Conservation (phyloP, 306 rosid genomes). For the Oemleria cerasiformis region DNA sequence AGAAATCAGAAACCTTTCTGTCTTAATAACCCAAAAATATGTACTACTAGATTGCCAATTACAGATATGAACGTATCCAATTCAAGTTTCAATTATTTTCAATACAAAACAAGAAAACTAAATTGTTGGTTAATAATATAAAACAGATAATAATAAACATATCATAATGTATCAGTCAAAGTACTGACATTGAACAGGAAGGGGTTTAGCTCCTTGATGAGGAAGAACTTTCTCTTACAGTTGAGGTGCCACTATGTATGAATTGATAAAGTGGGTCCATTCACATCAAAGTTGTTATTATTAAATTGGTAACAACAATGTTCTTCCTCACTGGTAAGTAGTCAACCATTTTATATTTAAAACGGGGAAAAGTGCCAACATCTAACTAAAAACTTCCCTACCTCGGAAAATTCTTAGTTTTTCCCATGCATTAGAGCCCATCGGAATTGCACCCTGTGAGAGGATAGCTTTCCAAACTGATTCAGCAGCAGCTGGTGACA, state of each 20-base stretch:
- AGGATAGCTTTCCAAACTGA: constrained; percentile 78
- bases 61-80: background rate
- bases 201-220: background rate
- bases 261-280: background rate
- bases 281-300: background rate
- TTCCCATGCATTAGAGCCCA: constrained; percentile 92
- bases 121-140: background rate
- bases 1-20: background rate
- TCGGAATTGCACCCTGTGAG: constrained; percentile 67
- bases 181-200: background rate
- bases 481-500: constrained; percentile 82
- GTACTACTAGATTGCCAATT: background rate
- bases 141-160: background rate
- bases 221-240: background rate
- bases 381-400: constrained; percentile 20
- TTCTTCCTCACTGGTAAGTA: background rate
- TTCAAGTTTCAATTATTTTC: background rate
- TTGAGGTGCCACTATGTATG: background rate
- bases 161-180: background rate
- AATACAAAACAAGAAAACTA: constrained; percentile 3
- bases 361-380: background rate
- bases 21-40: background rate
- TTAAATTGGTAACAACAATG: background rate
- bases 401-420: constrained; percentile 71
- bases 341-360: background rate